Evolutionary conservation across 140 eudicot species (phyloP), one percentile per base, ranked within the genome.

Genomic region (Bidens hawaiensis): DNA sequence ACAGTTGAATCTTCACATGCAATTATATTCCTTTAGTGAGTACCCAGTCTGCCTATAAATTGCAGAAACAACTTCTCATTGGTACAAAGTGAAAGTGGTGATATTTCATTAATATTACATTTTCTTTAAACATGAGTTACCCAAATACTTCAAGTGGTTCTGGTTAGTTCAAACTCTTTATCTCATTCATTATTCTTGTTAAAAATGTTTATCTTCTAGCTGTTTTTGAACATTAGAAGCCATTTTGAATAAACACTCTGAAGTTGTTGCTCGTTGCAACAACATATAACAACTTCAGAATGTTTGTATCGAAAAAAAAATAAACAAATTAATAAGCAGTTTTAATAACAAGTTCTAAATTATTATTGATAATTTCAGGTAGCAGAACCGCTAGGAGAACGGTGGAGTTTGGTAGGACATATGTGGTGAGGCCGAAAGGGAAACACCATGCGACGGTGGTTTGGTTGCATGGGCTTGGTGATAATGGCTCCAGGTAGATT

Each of bases 381-480:
- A 86, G 87, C 57, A 78, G 99, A 80, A 64, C 69, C 12, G 71
- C 62, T 73, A 79, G 98, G 73, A 72, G 83, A 74, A 74, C 78
- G 5, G 38, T 81, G 46, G 99, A 93, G 71, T 93, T 88, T 78
- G 99, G 99, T 47, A 81, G 96, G 78, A 93, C 99, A 28, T 90
- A 93, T 66, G 97, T 93, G 69, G 95, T 93, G 70, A 88, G 90
- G 84, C 99, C 99, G 41, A 85, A 83, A 75, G 96, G 99, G 53
- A 88, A 75, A 41, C 99, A 93, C 70, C 94, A 80, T 72, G 99
- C 99, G 36, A 93, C 99, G 26, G 83, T 93, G 27, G 95, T 93
- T 67, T 93, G 97, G 97, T 68, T 93, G 83, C 99, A 93, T 79
- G 99, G 99, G 40, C 99, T 93, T 75, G 99, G 99, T 46, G 99